Evolutionary conservation across 805 yeast genomes (phyloP).

Genomic region (Ogataea kodamae): DNA sequence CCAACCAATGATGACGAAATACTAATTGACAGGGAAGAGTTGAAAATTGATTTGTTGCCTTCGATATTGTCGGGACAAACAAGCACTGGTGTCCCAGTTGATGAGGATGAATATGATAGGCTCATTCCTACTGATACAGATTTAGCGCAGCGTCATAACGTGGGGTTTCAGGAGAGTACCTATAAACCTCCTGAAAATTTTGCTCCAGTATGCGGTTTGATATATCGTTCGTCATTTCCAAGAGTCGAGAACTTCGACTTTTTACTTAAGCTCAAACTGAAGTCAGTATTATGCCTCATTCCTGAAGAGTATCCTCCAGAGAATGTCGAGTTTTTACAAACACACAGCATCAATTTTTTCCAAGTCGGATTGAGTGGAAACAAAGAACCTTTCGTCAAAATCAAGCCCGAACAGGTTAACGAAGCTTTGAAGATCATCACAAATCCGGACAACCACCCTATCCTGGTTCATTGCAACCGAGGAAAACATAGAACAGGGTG

Average conservation of each 20-base stretch:
- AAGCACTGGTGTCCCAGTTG: constrained; percentile 14
- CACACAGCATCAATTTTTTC: constrained; percentile 62
- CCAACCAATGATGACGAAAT: constrained; percentile 19
- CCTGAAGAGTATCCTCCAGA: constrained; percentile 90
- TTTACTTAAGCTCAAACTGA: constrained; percentile 57
- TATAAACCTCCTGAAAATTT: constrained; percentile 86
- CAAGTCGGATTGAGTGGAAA: constrained; percentile 95
- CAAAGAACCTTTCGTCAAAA: constrained; percentile 88
- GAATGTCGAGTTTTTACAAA: constrained; percentile 58
- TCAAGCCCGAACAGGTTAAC: constrained; percentile 61
- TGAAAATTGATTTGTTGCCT: constrained; percentile 6
- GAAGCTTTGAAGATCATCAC: constrained; percentile 77
- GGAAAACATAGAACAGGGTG: constrained; percentile 98
- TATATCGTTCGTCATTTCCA: constrained; percentile 90
- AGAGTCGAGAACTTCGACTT: constrained; percentile 77
- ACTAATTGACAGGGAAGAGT: constrained; percentile 18
- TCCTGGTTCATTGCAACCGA: constrained; percentile 89
- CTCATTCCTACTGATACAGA: constrained; percentile 29
- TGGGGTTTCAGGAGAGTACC: constrained; percentile 2
- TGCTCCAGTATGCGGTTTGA: constrained; percentile 70
- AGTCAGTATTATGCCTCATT: constrained; percentile 75
- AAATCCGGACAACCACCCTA: constrained; percentile 86
- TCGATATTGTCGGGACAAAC: constrained; percentile 3
- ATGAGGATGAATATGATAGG: constrained; percentile 31
- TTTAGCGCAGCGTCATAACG: constrained; percentile 19